phyloP scores from a whole-genome alignment of 306 rosid species.

The Cicer yamashitae region DNA sequence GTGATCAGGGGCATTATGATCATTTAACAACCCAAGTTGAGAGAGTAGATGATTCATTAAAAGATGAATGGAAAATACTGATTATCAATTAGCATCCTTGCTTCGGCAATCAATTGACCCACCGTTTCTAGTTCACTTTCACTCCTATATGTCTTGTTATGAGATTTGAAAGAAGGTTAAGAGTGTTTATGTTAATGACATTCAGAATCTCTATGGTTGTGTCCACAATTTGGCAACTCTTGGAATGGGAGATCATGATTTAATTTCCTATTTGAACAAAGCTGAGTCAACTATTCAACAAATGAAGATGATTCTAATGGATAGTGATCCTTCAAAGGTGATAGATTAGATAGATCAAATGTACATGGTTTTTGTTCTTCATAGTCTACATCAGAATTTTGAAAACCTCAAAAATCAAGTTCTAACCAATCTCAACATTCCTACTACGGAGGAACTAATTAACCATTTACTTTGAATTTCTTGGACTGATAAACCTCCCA shows the following conservation, averaged over 20 bases:
- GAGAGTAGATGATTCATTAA: neutral
- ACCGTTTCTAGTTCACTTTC: neutral
- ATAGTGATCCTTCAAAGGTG: neutral
- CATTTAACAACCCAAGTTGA: neutral
- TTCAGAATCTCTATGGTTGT: neutral
- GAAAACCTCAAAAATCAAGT: neutral
- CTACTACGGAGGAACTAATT: conserved; percentile 1
- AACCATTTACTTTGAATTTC: neutral
- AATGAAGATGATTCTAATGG: neutral
- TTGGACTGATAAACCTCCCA: neutral
- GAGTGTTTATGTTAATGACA: neutral
- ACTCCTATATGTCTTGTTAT: conserved; percentile 2
- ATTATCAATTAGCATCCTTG: neutral
- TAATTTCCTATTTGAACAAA: conserved; percentile 4
- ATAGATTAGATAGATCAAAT: conserved; percentile 2
- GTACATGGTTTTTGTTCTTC: neutral
- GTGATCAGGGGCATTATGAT: neutral
- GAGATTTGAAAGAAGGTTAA: neutral
- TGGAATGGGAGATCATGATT: neutral
- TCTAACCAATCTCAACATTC: conserved; percentile 11
- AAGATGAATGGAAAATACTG: neutral
- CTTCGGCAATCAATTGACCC: neutral
- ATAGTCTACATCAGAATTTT: neutral
- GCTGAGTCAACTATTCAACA: neutral
- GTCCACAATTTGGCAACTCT: neutral